Base-by-base conservation (phyloP, 306 rosid species). In the Trifolium fragiferum region DNA sequence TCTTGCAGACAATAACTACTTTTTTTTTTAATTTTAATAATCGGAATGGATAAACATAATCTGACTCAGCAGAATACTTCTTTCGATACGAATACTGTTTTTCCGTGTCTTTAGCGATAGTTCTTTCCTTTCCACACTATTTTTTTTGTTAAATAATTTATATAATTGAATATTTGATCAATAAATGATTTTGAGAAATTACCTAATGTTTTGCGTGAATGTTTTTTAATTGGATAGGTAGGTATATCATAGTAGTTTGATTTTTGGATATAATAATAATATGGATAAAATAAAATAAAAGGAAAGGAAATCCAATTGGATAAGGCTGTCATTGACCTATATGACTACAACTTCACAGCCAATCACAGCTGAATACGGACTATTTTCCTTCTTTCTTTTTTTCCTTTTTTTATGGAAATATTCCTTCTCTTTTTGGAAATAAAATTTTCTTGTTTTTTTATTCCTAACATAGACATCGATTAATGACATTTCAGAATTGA, bases 321-420 rank as follows among this genome's bases (percentile, higher is more conserved):
- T 68, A 68, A 68, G 59, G 59, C 23, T 68, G 73, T 68, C 58
- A 46, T 68, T 46, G 58, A 67, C 72, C 35, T n/a, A 9, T 21
- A 14, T 10, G 6, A 3, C 54, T 66, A 2, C 35, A 43, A 43
- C 49, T 43, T 12, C 50, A 44, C 50, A 44, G n/a, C 50, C 50
- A 12, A 44, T 10, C 15, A 43, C 13, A 43, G 10, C 8, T 1
- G 8, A 35, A 35, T 35, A 35, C 1, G 9, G 38, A 35, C 38
- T 35, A 35, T 25, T 25, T 25, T 25, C 2, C 27, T n/a, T n/a
- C n/a, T n/a, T n/a, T n/a, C n/a, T n/a, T n/a, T n/a, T n/a, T n/a
- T n/a, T n/a, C n/a, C n/a, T n/a, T n/a, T n/a, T n/a, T n/a, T n/a
- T n/a, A n/a, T n/a, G n/a, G n/a, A n/a, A n/a, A n/a, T n/a, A n/a